phyloP scores from a whole-genome alignment of 371 early-diverging fungal species.

The Actinomortierella wolfii region DNA sequence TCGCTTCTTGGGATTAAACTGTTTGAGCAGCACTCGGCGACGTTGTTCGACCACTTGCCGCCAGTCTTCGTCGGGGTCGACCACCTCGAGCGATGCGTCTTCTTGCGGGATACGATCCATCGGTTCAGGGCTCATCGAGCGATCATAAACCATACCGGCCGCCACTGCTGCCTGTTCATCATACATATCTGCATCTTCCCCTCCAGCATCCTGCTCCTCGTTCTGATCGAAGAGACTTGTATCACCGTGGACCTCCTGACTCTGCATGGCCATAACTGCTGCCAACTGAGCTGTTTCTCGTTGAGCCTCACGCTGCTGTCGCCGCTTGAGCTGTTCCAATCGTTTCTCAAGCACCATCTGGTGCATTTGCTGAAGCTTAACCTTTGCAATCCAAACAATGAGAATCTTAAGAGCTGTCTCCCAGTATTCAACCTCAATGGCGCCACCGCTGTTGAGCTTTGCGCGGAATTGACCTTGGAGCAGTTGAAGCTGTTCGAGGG shows the following conservation, averaged over 20 bases:
- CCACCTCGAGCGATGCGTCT: slow-evolving; percentile 59
- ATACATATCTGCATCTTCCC: slow-evolving; percentile 30
- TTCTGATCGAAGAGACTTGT: slow-evolving; percentile 14
- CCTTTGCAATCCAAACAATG: slow-evolving; percentile 83
- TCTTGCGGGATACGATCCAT: slow-evolving; percentile 53
- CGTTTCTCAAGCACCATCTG: slow-evolving; percentile 71
- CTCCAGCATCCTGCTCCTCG: slow-evolving; percentile 54
- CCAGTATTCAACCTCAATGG: slow-evolving; percentile 96
- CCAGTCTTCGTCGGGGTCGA: slow-evolving; percentile 68
- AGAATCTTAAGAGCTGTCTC: slow-evolving; percentile 79
- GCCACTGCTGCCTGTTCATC: slow-evolving; percentile 17
- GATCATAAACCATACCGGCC: slow-evolving; percentile 55
- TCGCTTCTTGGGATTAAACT: slow-evolving; percentile 58
- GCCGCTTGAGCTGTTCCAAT: slow-evolving; percentile 68
- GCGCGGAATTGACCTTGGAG: slow-evolving; percentile 75
- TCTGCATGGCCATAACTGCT: slow-evolving; percentile 59
- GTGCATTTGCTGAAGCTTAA: slow-evolving; percentile 74
- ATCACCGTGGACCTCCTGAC: slow-evolving; percentile 52
- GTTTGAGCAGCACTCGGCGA: slow-evolving; percentile 58
- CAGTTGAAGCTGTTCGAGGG: slow-evolving; percentile 68
- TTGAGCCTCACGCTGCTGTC: slow-evolving; percentile 67
- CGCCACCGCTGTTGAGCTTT: slow-evolving; percentile 70
- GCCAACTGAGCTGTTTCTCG: slow-evolving; percentile 73
- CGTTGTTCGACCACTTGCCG: slow-evolving; percentile 66
- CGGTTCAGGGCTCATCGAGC: slow-evolving; percentile 71